Conservation (phyloP, 164 flowering plant species). For the Vitis amurensis region DNA sequence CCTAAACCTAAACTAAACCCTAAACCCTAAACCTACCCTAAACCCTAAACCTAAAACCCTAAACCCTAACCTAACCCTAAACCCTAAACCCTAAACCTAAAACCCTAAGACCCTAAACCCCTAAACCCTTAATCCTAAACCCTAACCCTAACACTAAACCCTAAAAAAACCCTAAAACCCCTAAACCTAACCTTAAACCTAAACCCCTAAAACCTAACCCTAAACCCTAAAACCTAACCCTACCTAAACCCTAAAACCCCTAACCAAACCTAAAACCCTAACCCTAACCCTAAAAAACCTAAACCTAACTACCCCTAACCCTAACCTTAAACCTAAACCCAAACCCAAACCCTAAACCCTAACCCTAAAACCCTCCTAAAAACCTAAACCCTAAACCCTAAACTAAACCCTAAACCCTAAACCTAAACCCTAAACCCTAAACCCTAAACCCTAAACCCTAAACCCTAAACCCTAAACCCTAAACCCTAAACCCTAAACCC, state of each 20-base stretch:
- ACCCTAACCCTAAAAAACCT: conserved; percentile 9
- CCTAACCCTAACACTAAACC: conserved; percentile 20
- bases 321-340: conserved; percentile 10
- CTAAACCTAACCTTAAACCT: conserved; percentile 14
- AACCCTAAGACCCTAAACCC: conserved; percentile 19
- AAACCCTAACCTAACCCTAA: conserved; percentile 14
- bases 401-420: conserved; percentile 18
- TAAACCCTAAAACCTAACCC: conserved; percentile 17
- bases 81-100: conserved; percentile 14
- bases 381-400: too few species aligned
- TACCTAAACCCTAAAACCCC: conserved; percentile 15
- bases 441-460: conserved; percentile 10
- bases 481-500: conserved; percentile 17
- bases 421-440: conserved; percentile 12
- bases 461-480: conserved; percentile 14
- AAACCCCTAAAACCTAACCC: conserved; percentile 14
- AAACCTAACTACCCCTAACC: conserved; percentile 1
- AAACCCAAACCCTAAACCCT: conserved; percentile 16
- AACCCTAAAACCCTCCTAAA: conserved; percentile 16
- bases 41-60: conserved; percentile 22
- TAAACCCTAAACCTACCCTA: conserved; percentile 21
- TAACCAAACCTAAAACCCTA: conserved; percentile 10
- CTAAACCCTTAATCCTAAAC: too few species aligned
- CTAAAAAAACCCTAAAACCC: conserved; percentile 15
- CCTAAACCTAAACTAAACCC: conserved; percentile 21